These are phyloP conservation scores for Gossypium trilobum DNA, from an alignment of 441 rosid species.

Conservation along the genomic window DNA sequence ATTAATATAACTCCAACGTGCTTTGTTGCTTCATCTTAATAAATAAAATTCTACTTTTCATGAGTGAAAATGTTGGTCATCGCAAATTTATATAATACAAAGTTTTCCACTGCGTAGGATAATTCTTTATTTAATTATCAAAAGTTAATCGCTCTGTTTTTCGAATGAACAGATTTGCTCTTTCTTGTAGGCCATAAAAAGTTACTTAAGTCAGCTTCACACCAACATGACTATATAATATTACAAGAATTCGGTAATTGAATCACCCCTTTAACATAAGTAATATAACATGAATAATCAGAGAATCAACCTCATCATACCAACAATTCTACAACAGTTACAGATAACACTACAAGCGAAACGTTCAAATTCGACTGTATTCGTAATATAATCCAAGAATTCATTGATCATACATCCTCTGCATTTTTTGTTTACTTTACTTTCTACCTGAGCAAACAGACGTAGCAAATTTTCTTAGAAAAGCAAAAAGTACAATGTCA, in stretches of 20 bases:
- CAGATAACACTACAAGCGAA: not conserved
- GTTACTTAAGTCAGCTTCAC: not conserved
- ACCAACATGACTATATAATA: not conserved
- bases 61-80: not conserved
- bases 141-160: not conserved
- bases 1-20: not conserved
- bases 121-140: not conserved
- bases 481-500: not conserved
- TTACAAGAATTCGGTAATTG: not conserved
- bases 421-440: not conserved
- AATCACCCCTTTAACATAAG: not conserved
- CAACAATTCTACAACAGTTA: not conserved
- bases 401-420: too few species aligned
- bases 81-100: too few species aligned
- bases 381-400: not conserved
- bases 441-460: constrained; percentile 15
- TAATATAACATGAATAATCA: not conserved
- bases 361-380: not conserved
- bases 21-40: not conserved
- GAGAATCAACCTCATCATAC: not conserved
- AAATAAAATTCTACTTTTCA: too few species aligned
- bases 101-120: not conserved
- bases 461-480: constrained; percentile 12
- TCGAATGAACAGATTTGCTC: not conserved
- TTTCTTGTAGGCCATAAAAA: not conserved